Evolutionary conservation across 1,284 basidiomycete genomes (phyloP), one percentile per base, ranked within the genome.

Genomic region (Fistulina hepatica): DNA sequence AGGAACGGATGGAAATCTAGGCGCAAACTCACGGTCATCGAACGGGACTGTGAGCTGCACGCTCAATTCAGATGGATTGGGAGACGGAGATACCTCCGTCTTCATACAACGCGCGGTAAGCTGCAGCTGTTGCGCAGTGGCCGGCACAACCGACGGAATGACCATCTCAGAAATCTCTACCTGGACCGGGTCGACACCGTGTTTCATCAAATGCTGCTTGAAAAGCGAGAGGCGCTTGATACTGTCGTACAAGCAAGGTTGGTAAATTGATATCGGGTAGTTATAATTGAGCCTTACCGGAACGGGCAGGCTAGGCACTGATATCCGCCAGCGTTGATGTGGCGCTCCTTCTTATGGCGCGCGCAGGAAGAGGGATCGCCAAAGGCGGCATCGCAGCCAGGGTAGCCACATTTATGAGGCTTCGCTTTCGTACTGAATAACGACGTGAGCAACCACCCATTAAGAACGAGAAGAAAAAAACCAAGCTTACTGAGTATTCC

Each of bases 171-270:
- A n/a, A n/a, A n/a, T n/a, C n/a, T n/a, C n/a, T n/a, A n/a, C n/a
- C n/a, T n/a, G n/a, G n/a, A n/a, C 28, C 28, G 28, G 5, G 5
- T 61, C 56, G 37, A 64, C 50, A 20, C 55, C 56, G 43, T 77
- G 73, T 46, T 66, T 67, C 47, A 57, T 64, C 34, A 80, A 50
- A 51, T 80, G 77, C 4, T 51, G 48, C 12, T 56, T 53, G 46
- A 76, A 80, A n/a, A 69, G 61, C 15, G 71, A 68, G 22, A 65
- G 63, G 40, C 78, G 72, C 51, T 77, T 76, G 48, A 79, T 79
- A 22, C 76, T 38, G 11, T 22, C 38, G 31, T 32, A 10, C 21
- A 13, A 39, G 39, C 22, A 42, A 40, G 13, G 32, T 31, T 28
- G n/a, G 17, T 21, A 15, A 24, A 10, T 22, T 23, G 37, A 43